Evolutionary conservation across 495 filamentous ascomycete genomes (phyloP).

Genomic region (Penicillium angulare): DNA sequence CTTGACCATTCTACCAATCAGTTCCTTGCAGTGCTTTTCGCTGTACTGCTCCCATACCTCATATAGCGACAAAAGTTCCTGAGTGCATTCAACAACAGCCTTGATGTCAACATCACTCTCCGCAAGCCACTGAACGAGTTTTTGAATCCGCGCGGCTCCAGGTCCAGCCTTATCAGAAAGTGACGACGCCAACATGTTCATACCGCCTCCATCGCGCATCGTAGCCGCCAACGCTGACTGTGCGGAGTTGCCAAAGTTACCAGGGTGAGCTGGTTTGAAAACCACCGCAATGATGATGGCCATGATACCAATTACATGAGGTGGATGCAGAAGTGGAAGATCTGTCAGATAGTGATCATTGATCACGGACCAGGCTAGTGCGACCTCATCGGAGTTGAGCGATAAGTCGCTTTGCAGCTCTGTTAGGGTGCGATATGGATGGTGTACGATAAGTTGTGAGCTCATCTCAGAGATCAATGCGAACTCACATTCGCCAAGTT

Average conservation of each 20-base stretch:
- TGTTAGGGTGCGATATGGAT: conserved; percentile 89
- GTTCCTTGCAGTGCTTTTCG: conserved; percentile 76
- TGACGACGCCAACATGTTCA: conserved; percentile 41
- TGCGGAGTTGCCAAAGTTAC: conserved; percentile 38
- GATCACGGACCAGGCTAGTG: conserved; percentile 80
- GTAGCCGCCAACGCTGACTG: conserved; percentile 37
- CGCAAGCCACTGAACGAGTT: conserved; percentile 80
- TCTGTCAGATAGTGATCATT: conserved; percentile 98
- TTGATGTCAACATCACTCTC: conserved; percentile 92
- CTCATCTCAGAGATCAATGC: conserved; percentile 92
- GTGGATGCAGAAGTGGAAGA: conserved; percentile 80
- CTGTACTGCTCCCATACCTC: conserved; percentile 88
- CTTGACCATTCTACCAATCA: conserved; percentile 82
- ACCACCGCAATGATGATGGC: conserved; percentile 85
- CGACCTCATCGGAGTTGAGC: conserved; percentile 73
- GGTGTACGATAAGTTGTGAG: conserved; percentile 91
- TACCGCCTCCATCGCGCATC: conserved; percentile 41
- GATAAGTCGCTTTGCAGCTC: conserved; percentile 67
- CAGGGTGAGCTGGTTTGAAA: conserved; percentile 57
- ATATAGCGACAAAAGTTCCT: conserved; percentile 94
- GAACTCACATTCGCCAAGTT: conserved; percentile 95
- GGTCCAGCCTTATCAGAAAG: conserved; percentile 34
- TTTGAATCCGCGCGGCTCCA: conserved; percentile 57
- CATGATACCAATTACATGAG: conserved; percentile 87
- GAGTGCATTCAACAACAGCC: conserved; percentile 86